phyloP scores from a whole-genome alignment of 192 early-diverging fungal genomes.

The Coemansia sp. region DNA sequence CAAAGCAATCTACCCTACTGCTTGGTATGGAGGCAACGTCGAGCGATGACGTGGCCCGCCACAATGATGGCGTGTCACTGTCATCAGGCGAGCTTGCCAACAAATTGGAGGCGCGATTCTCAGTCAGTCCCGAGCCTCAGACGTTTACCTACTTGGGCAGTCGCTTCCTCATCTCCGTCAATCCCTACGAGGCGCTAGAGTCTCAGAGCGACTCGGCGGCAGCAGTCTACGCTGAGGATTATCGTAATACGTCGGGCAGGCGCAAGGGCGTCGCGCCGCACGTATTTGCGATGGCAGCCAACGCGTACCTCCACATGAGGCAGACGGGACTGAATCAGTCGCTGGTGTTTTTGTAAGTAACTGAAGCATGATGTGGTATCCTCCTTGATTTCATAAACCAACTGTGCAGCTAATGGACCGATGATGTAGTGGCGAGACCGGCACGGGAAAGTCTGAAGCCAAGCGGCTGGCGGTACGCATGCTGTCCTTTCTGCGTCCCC shows the following conservation, averaged over 20 bases:
- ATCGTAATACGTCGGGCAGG: constrained; percentile 64
- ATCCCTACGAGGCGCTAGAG: constrained; percentile 64
- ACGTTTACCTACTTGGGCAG: constrained; percentile 71
- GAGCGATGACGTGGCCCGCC: constrained; percentile 50
- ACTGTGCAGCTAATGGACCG: neutral
- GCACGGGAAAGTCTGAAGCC: constrained; percentile 86
- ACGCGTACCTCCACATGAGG: constrained; percentile 87
- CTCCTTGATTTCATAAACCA: neutral
- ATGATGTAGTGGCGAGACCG: constrained; percentile 77
- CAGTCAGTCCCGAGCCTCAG: constrained; percentile 50
- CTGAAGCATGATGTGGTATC: neutral
- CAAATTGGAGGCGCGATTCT: constrained; percentile 59
- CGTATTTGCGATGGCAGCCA: constrained; percentile 80
- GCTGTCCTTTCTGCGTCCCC: constrained; percentile 68
- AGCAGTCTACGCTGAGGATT: constrained; percentile 75
- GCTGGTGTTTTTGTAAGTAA: constrained; percentile 81
- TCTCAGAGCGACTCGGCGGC: constrained; percentile 63
- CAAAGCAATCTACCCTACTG: neutral
- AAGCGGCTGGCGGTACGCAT: constrained; percentile 67
- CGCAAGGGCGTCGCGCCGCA: constrained; percentile 68
- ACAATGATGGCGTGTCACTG: constrained; percentile 52
- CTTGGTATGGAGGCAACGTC: constrained; percentile 39
- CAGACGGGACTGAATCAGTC: constrained; percentile 88
- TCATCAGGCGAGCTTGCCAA: constrained; percentile 48
- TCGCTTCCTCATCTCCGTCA: constrained; percentile 72